Evolutionary conservation across 2,329 filamentous ascomycete species (phyloP), one percentile per base, ranked within the genome.

Genomic region (Teratosphaeria gauchensis): DNA sequence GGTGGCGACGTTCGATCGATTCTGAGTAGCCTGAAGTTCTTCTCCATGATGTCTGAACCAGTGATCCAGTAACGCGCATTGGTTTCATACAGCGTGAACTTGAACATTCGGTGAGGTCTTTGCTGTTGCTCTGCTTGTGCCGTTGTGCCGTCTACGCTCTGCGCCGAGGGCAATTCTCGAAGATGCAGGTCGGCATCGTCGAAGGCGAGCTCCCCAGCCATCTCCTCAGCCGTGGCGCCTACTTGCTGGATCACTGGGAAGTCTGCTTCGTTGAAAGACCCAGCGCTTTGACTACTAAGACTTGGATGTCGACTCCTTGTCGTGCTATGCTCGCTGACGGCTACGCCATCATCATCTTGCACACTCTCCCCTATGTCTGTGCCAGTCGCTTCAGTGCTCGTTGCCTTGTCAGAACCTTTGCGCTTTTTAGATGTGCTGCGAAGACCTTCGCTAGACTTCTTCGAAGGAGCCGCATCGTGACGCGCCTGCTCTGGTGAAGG

Each of bases 31-130:
- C 92, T 86, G 73, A 94, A 97, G 30, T 88, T 85, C 68, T 84
- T 87, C 73, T 97, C 94, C 65, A 90, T 86, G 58, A 96, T 84
- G 71, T 99, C 94, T 56, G 89, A 88, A 14, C 94, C 94, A 19
- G 97, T 90, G 63, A 99, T 87, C 73, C 96, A 99, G 74, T 94
- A 99, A 56, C 90, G 84, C 58, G 87, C 90, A 12, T 90, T 89
- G 2, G 94, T 99, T 77, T 99, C 94, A 74, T 99, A 97, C 24
- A 99, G 77, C n/a, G 89, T 94, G 74, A 96, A 97, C 69, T 94
- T 95, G 78, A 96, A 91, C 90, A 99, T 53, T 14, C 71, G 64
- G 61, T 70, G 69, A 4, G 66, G 64, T 28, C 58, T 56, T 6
- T 58, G 59, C 8, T 62, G 58, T 14, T 60, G 59, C 28, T 62